phyloP scores from a whole-genome alignment of 139 green algal genomes.

The Chlamydomonas applanata region DNA sequence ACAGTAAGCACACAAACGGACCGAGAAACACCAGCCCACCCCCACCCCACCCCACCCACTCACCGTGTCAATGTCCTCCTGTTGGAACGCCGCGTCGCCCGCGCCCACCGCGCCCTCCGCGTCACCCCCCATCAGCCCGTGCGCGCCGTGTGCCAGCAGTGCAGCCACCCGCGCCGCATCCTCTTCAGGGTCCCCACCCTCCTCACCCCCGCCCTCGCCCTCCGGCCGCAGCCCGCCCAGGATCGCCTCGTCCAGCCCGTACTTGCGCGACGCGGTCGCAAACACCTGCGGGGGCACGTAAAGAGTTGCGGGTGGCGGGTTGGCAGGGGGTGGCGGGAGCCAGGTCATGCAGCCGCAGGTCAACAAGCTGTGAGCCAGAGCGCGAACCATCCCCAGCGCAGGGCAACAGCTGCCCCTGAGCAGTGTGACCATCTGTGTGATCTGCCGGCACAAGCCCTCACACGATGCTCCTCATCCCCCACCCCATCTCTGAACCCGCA shows the following conservation, averaged over 20 bases:
- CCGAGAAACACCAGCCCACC: too few relatives aligned
- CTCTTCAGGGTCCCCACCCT: slow-evolving; percentile 56
- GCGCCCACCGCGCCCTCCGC: slow-evolving; percentile 38
- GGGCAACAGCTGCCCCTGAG: too few relatives aligned
- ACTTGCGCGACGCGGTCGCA: slow-evolving; percentile 28
- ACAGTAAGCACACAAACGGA: too few relatives aligned
- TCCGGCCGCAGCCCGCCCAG: slow-evolving; percentile 50
- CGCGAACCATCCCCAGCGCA: too few relatives aligned
- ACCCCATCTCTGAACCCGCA: too few relatives aligned
- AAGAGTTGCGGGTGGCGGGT: too few relatives aligned
- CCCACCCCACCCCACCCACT: neutral
- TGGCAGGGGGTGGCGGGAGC: too few relatives aligned
- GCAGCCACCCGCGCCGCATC: slow-evolving; percentile 70
- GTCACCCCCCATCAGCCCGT: slow-evolving; percentile 53
- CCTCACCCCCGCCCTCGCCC: neutral
- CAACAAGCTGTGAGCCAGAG: too few relatives aligned
- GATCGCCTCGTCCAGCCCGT: slow-evolving; percentile 89
- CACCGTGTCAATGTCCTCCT: slow-evolving; percentile 80
- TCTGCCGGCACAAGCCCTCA: too few relatives aligned
- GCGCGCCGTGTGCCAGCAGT: slow-evolving; percentile 83
- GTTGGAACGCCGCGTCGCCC: slow-evolving; percentile 48
- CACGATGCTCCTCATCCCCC: too few relatives aligned
- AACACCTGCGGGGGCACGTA: slow-evolving; percentile 18
- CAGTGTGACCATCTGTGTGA: too few relatives aligned
- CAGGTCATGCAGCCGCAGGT: too few relatives aligned